phyloP scores from a whole-genome alignment of 345 rosid genomes.

The Mercurialis annua region DNA sequence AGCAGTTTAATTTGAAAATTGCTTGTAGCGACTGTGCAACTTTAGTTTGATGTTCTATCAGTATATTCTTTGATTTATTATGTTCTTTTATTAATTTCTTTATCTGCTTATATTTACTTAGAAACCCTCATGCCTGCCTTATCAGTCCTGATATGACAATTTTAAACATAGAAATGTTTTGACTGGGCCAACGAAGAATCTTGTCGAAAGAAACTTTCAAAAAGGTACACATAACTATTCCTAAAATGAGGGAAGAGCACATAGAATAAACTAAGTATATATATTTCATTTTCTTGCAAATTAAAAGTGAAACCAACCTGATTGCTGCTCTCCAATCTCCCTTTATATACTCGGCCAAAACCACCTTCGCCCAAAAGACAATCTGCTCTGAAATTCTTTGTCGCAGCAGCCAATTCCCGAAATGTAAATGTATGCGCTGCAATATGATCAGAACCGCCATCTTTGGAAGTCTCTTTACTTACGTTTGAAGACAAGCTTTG shows the following conservation, averaged over 20 bases:
- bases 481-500: slow-evolving; percentile 32
- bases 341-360: slow-evolving; percentile 78
- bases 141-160: not conserved
- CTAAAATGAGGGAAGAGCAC: not conserved
- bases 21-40: not conserved
- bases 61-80: not conserved
- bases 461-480: slow-evolving; percentile 42
- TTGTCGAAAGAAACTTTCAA: not conserved
- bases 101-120: not conserved
- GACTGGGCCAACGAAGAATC: not conserved
- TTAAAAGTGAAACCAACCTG: slow-evolving; percentile 45
- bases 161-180: not conserved
- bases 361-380: slow-evolving; percentile 91
- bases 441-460: slow-evolving; percentile 47
- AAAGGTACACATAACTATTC: too few species aligned
- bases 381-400: slow-evolving; percentile 74
- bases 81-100: not conserved
- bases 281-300: slow-evolving; percentile 11
- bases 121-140: not conserved
- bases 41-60: not conserved
- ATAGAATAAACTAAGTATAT: not conserved
- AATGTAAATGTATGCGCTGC: slow-evolving; percentile 73
- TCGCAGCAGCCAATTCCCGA: slow-evolving; percentile 69
- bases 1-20: not conserved
- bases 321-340: slow-evolving; percentile 47